These are phyloP conservation scores for Withania somnifera DNA, from an alignment of 305 asterid genomes.

Conservation along the genomic window DNA sequence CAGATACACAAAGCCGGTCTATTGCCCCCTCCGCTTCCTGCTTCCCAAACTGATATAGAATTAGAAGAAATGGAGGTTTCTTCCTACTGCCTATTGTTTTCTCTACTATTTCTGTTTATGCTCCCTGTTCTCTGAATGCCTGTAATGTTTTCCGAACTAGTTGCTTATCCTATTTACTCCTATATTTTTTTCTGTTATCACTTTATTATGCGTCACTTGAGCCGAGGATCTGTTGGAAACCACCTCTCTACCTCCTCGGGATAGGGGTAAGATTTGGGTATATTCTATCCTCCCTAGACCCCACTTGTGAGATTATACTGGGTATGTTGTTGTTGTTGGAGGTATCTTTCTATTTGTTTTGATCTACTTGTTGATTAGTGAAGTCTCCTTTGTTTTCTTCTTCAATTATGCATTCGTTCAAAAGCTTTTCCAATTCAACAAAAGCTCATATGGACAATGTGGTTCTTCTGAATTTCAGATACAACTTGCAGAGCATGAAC, in stretches of 20 bases:
- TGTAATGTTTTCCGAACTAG: too few species aligned
- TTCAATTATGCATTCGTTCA: background rate
- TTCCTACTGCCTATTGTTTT: background rate
- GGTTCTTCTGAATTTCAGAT: conserved; percentile 27
- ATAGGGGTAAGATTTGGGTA: too few species aligned
- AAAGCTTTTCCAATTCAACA: background rate
- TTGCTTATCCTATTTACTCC: too few species aligned
- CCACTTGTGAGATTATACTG: too few species aligned
- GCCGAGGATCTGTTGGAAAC: too few species aligned
- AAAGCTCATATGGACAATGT: background rate
- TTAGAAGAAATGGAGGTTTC: conserved; percentile 88
- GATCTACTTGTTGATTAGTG: background rate
- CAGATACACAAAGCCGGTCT: conserved; percentile 85
- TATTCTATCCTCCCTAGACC: too few species aligned
- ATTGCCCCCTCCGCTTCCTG: conserved; percentile 46
- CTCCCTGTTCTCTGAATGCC: too few species aligned
- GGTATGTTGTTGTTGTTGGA: conserved; percentile 22
- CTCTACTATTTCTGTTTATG: too few species aligned
- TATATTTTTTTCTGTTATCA: too few species aligned
- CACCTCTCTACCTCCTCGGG: too few species aligned
- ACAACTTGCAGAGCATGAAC: conserved; percentile 91
- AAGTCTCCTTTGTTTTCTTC: conserved; percentile 1
- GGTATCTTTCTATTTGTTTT: conserved; percentile 34
- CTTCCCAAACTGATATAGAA: conserved; percentile 74
- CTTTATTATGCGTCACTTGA: too few species aligned